Conservation (phyloP, 1,139 yeast species). For the Geotrichum fermentans region DNA sequence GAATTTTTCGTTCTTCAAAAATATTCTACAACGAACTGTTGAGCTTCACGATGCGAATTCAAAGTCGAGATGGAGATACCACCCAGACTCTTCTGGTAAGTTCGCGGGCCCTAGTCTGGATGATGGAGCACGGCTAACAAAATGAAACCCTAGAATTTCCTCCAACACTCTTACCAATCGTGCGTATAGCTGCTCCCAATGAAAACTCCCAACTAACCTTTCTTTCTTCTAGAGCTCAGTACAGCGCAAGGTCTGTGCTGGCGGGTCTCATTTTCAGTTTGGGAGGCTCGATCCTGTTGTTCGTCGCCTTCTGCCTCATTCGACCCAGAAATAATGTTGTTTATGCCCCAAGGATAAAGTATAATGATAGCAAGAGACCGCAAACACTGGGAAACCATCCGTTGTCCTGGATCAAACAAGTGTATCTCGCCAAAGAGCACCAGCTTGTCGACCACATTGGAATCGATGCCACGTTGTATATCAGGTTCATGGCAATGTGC, state of each 20-base stretch:
- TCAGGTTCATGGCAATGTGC: constrained; percentile 36
- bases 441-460: constrained; percentile 36
- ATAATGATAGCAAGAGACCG: constrained; percentile 26
- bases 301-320: constrained; percentile 33
- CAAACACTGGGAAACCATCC: constrained; percentile 27
- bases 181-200: neutral
- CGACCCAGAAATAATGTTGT: constrained; percentile 38
- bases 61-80: neutral
- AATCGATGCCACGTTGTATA: constrained; percentile 38
- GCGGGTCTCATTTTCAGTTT: constrained; percentile 37
- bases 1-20: too few species aligned
- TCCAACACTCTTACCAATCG: constrained; percentile 19
- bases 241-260: constrained; percentile 34
- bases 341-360: constrained; percentile 36
- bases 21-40: too few species aligned
- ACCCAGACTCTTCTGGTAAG: neutral
- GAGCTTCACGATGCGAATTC: too few species aligned
- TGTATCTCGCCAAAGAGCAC: constrained; percentile 29
- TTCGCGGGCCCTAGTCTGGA: too few species aligned
- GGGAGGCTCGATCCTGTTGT: constrained; percentile 35
- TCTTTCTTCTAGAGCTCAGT: constrained; percentile 25
- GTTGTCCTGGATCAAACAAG: constrained; percentile 32
- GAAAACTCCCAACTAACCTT: neutral
- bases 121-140: too few species aligned
- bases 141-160: constrained; percentile 4